Evolutionary conservation across 2,329 filamentous ascomycete species (phyloP).

Genomic region (Exophiala xenobiotica): DNA sequence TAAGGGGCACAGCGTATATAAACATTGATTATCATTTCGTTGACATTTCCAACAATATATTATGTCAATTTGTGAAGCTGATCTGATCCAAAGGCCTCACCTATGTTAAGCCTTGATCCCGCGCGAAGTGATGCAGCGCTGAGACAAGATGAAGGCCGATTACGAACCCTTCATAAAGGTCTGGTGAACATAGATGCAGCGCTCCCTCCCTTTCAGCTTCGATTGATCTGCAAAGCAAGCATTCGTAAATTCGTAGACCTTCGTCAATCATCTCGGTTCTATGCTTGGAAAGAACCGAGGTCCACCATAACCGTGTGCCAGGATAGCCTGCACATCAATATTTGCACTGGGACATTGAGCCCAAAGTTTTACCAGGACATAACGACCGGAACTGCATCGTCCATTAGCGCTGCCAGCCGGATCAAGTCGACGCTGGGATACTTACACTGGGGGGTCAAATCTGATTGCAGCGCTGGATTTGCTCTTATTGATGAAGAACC

Average conservation of each 20-base stretch:
- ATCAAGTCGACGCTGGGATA: slow-evolving; percentile 19
- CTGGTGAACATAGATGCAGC: too few relatives aligned
- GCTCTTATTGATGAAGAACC: slow-evolving; percentile 78
- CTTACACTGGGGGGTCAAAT: slow-evolving; percentile 74
- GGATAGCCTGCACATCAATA: slow-evolving; percentile 85
- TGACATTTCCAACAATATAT: too few relatives aligned
- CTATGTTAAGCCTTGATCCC: too few relatives aligned
- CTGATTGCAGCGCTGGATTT: slow-evolving; percentile 83
- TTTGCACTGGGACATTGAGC: slow-evolving; percentile 71
- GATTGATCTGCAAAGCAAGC: neutral
- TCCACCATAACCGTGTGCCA: slow-evolving; percentile 80
- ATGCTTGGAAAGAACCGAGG: slow-evolving; percentile 77
- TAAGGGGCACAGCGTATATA: too few relatives aligned
- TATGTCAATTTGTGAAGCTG: too few relatives aligned
- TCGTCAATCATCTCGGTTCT: slow-evolving; percentile 54
- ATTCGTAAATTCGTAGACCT: neutral
- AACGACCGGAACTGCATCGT: slow-evolving; percentile 59
- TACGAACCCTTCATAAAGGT: too few relatives aligned
- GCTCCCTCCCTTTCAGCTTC: neutral
- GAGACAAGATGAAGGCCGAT: too few relatives aligned
- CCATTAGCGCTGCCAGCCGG: slow-evolving; percentile 5
- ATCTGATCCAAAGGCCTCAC: too few relatives aligned
- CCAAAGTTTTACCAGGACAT: slow-evolving; percentile 88
- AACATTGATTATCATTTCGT: too few relatives aligned
- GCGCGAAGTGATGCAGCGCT: too few relatives aligned